A percentile compares a stretch with the other conserved stretches of the same genome.
phyloP scores from a whole-genome alignment of 257 asterid species.

The Rauvolfia tetraphylla region DNA sequence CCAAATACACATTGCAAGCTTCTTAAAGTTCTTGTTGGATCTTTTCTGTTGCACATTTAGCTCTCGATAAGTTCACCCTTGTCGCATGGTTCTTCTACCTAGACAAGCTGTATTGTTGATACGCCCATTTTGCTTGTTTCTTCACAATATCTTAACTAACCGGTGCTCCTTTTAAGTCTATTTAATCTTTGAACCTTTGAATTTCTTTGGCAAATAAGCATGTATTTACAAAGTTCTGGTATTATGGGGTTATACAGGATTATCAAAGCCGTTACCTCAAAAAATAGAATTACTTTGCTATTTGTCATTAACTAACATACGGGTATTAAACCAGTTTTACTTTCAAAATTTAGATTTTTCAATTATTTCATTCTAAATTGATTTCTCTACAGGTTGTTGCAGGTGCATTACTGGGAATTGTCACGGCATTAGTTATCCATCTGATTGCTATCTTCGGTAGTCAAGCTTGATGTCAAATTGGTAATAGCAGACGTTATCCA shows the following conservation, averaged over 20 bases:
- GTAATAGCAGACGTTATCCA: slow-evolving; percentile 25
- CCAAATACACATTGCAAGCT: neutral
- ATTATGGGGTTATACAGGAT: neutral
- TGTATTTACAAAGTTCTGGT: neutral
- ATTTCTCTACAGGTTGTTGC: slow-evolving; percentile 64
- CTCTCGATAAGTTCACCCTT: too few species aligned
- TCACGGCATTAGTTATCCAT: slow-evolving; percentile 43
- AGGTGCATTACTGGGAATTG: slow-evolving; percentile 64
- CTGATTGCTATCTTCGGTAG: slow-evolving; percentile 30
- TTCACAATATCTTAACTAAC: neutral
- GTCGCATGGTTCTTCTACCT: too few species aligned
- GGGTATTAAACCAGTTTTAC: neutral
- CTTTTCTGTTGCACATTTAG: neutral
- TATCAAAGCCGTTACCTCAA: neutral
- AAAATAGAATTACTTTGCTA: neutral
- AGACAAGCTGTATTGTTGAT: too few species aligned
- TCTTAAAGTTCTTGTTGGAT: neutral
- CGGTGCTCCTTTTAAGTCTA: neutral
- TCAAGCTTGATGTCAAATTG: slow-evolving; percentile 30
- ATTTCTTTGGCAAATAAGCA: neutral
- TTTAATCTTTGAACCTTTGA: neutral
- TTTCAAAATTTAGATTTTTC: neutral
- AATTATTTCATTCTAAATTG: neutral
- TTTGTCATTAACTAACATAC: neutral
- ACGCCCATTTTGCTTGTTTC: too few species aligned